These are phyloP conservation scores for Podosphaera xanthii DNA, from an alignment of 2,329 filamentous ascomycete species.

Conservation along the genomic window DNA sequence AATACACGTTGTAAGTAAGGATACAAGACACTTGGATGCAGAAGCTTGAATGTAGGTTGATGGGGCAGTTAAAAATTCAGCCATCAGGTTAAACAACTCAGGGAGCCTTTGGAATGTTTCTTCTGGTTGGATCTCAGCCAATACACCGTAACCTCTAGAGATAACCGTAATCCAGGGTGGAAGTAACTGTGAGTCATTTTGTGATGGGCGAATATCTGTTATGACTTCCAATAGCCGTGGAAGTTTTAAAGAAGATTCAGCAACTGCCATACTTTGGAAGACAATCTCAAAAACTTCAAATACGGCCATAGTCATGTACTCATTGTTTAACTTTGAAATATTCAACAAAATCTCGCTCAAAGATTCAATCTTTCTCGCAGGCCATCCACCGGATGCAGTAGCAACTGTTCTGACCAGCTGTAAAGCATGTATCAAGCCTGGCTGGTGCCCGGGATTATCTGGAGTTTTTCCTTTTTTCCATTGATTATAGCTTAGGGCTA, in stretches of 20 bases:
- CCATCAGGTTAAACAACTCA: slow-evolving; percentile 58
- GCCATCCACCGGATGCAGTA: slow-evolving; percentile 75
- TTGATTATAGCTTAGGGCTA: slow-evolving; percentile 37
- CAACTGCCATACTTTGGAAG: slow-evolving; percentile 76
- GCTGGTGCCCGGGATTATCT: slow-evolving; percentile 42
- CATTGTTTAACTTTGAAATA: slow-evolving; percentile 76
- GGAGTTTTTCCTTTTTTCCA: slow-evolving; percentile 47
- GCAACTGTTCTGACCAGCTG: slow-evolving; percentile 85
- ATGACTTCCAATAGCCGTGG: slow-evolving; percentile 80
- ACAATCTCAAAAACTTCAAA: slow-evolving; percentile 98
- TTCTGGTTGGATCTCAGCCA: slow-evolving; percentile 66
- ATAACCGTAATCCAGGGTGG: slow-evolving; percentile 94
- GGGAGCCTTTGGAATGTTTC: slow-evolving; percentile 85
- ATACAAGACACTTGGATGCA: slow-evolving; percentile 82
- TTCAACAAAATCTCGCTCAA: slow-evolving; percentile 73
- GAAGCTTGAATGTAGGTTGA: slow-evolving; percentile 88
- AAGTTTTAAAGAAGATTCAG: slow-evolving; percentile 71
- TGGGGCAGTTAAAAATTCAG: slow-evolving; percentile 61
- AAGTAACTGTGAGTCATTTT: slow-evolving; percentile 83
- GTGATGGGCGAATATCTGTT: slow-evolving; percentile 68
- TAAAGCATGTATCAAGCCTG: slow-evolving; percentile 70
- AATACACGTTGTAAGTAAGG: slow-evolving; percentile 76
- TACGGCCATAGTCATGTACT: slow-evolving; percentile 86
- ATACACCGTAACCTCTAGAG: slow-evolving; percentile 83
- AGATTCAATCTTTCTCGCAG: slow-evolving; percentile 81